phyloP scores from a whole-genome alignment of 768 basidiomycete species.

The Podaxis sp. region DNA sequence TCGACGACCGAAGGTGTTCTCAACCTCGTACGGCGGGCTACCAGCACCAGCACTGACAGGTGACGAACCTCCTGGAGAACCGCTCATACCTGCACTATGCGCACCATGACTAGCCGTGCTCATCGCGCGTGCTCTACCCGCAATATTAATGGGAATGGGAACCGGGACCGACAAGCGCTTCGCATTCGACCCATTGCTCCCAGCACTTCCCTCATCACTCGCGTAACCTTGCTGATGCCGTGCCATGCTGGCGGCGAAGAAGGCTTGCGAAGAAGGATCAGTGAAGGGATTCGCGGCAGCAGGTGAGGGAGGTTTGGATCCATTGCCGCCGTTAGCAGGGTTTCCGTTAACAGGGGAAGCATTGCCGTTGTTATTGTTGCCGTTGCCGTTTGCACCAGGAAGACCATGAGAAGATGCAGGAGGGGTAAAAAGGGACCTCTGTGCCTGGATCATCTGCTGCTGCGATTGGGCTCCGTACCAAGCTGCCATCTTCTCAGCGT shows the following conservation, averaged over 20 bases:
- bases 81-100: conserved; percentile 3
- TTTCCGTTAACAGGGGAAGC: conserved; percentile 9
- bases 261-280: conserved; percentile 14
- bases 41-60: conserved; percentile 13
- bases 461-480: conserved; percentile 20
- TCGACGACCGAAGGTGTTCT: background rate
- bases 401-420: conserved; percentile 22
- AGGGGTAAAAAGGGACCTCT: conserved; percentile 23
- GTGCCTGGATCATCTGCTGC: conserved; percentile 20
- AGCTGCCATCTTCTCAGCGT: conserved; percentile 20
- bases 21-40: conserved; percentile 17
- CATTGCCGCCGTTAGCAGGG: conserved; percentile 9
- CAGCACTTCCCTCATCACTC: conserved; percentile 10
- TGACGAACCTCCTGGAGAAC: conserved; percentile 10
- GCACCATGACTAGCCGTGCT: conserved; percentile 13
- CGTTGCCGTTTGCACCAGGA: conserved; percentile 13
- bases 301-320: conserved; percentile 15
- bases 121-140: conserved; percentile 6
- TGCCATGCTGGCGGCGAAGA: conserved; percentile 9
- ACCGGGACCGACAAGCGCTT: conserved; percentile 10
- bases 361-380: conserved; percentile 15
- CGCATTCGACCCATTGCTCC: conserved; percentile 11
- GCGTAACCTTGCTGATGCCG: conserved; percentile 15
- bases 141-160: conserved; percentile 2
- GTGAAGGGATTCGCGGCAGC: conserved; percentile 9